Conservation (phyloP, 2,329 filamentous ascomycete species). For the Tothia fuscella region DNA sequence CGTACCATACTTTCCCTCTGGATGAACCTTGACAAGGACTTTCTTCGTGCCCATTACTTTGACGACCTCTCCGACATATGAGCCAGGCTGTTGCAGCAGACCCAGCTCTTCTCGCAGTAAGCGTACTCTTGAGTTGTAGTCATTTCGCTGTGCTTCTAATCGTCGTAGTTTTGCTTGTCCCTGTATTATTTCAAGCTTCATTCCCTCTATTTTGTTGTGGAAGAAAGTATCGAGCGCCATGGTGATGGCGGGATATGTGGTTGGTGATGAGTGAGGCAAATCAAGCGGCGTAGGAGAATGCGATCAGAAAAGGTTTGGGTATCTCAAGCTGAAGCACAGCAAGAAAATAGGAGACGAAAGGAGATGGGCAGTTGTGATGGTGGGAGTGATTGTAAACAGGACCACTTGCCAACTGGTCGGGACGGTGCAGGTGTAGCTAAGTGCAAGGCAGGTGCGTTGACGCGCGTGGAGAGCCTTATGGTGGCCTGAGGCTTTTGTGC, state of each 20-base stretch:
- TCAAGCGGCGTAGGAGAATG: not conserved
- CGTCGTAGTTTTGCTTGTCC: constrained; percentile 89
- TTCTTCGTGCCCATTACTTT: constrained; percentile 99
- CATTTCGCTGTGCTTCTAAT: constrained; percentile 94
- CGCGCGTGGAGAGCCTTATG: too few species aligned
- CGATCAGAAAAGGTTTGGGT: too few species aligned
- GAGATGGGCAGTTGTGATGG: not conserved
- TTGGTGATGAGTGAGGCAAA: not conserved
- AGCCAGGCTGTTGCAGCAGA: constrained; percentile 89
- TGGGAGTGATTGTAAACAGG: not conserved
- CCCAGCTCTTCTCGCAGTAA: constrained; percentile 91
- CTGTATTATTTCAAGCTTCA: constrained; percentile 99
- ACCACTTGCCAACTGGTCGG: too few species aligned
- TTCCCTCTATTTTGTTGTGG: constrained; percentile 99
- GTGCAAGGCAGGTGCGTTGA: too few species aligned
- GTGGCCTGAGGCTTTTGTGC: not conserved
- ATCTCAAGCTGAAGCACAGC: too few species aligned
- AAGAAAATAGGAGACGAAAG: too few species aligned
- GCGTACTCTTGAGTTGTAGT: constrained; percentile 97
- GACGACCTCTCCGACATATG: constrained; percentile 98
- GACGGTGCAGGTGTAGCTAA: too few species aligned
- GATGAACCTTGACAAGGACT: constrained; percentile 96
- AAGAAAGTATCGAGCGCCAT: constrained; percentile 99
- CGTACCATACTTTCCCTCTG: constrained; percentile 98
- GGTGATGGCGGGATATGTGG: constrained; percentile 29